These are phyloP conservation scores for Aspergillus sp. DNA, from an alignment of 2,329 filamentous ascomycete species.

Conservation along the genomic window DNA sequence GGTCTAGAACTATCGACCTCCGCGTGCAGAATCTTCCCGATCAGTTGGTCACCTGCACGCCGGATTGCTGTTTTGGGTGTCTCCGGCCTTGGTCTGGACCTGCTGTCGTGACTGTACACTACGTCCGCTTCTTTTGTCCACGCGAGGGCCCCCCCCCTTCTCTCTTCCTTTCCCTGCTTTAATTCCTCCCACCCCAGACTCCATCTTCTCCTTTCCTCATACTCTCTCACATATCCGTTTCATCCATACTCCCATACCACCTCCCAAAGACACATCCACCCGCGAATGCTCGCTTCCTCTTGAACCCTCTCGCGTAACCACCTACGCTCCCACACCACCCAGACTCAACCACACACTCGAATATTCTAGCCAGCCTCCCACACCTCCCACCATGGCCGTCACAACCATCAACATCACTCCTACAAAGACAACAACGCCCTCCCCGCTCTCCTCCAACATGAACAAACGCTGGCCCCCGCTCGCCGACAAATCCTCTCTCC, in stretches of 20 bases:
- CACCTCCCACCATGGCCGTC: conserved; percentile 23
- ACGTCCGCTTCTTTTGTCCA: conserved; percentile 2
- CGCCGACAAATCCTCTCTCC: conserved; percentile 32
- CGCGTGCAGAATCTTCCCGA: conserved; percentile 22
- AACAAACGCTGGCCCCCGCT: conserved; percentile 36
- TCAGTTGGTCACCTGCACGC: conserved; percentile 16
- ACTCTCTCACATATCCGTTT: background rate
- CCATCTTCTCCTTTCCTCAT: background rate
- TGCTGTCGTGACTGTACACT: background rate
- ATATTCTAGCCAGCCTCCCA: background rate
- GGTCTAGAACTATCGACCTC: conserved; percentile 17
- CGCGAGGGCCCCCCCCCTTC: background rate
- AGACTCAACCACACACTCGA: background rate
- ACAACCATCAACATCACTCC: conserved; percentile 17
- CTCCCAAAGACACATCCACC: too few species aligned
- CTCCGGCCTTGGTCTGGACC: conserved; percentile 5
- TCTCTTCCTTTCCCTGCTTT: conserved; percentile 2
- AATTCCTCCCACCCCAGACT: conserved; percentile 6
- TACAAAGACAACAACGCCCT: conserved; percentile 16
- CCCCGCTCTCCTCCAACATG: conserved; percentile 23
- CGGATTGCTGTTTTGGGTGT: conserved; percentile 20
- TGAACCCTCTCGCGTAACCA: background rate
- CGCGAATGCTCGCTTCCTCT: background rate
- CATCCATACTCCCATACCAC: too few species aligned
- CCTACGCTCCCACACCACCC: background rate